Percentiles rank a stretch among this genome's conserved stretches.
Evolutionary conservation across 2,329 filamentous ascomycete species (phyloP).

Genomic region (Exophiala spinifera): DNA sequence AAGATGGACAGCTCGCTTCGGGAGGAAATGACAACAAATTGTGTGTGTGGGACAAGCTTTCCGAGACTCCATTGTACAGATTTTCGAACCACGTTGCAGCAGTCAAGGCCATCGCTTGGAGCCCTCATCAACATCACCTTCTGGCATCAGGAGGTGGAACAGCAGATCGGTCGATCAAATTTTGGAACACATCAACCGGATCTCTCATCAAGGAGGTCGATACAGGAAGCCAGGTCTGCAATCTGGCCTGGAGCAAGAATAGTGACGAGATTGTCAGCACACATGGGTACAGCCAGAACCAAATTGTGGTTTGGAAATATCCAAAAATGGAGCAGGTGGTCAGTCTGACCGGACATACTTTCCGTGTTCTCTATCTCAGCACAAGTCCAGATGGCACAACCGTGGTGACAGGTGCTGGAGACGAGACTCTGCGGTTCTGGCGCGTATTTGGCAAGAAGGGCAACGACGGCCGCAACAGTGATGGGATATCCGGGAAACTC

Average conservation of each 20-base stretch:
- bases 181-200: slow-evolving; percentile 92
- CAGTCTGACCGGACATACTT: slow-evolving; percentile 92
- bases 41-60: slow-evolving; percentile 96
- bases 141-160: slow-evolving; percentile 96
- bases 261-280: slow-evolving; percentile 97
- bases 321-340: slow-evolving; percentile 97
- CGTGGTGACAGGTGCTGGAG: slow-evolving; percentile 91
- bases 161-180: slow-evolving; percentile 92
- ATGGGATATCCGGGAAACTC: slow-evolving; percentile 50
- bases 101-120: slow-evolving; percentile 98
- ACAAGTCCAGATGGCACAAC: slow-evolving; percentile 96
- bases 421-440: slow-evolving; percentile 96
- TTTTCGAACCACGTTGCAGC: slow-evolving; percentile 94
- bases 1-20: slow-evolving; percentile 90
- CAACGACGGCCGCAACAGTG: slow-evolving; percentile 58
- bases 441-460: slow-evolving; percentile 85
- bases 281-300: slow-evolving; percentile 95
- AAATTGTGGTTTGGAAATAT: slow-evolving; percentile 99
- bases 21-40: slow-evolving; percentile 98
- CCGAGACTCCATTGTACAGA: slow-evolving; percentile 87
- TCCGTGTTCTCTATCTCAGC: slow-evolving; percentile 89
- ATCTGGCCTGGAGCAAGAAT: slow-evolving; percentile 94
- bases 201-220: slow-evolving; percentile 81
- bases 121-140: slow-evolving; percentile 87
- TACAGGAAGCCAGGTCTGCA: slow-evolving; percentile 98